A percentile compares a stretch with the other conserved stretches of the same genome.
Evolutionary conservation across 805 yeast genomes (phyloP).

Genomic region (Myxozyma vanderwaltii): DNA sequence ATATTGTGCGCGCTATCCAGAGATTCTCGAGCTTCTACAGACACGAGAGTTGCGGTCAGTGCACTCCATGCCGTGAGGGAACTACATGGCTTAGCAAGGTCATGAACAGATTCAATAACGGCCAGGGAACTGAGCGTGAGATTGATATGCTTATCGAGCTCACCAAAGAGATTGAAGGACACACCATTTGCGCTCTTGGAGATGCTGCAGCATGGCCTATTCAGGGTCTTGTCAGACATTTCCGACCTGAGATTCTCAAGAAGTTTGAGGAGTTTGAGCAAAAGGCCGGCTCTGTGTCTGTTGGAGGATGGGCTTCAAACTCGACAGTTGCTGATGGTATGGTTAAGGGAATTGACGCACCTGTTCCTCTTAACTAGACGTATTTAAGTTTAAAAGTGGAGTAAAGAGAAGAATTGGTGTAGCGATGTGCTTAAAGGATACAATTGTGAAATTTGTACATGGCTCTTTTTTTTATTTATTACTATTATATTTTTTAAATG

Average conservation of each 20-base stretch:
- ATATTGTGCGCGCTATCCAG: conserved; percentile 82
- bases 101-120: conserved; percentile 78
- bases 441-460: no score
- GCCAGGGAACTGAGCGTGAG: conserved; percentile 79
- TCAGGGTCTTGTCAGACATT: conserved; percentile 82
- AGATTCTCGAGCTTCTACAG: conserved; percentile 81
- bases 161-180: conserved; percentile 86
- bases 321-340: conserved; percentile 63
- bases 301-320: conserved; percentile 78
- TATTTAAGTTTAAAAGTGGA: not conserved
- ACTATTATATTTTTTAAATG: not conserved
- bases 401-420: no score
- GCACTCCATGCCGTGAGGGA: conserved; percentile 94
- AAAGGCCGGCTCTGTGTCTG: conserved; percentile 52
- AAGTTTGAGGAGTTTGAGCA: conserved; percentile 66
- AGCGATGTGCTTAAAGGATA: no score
- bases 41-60: conserved; percentile 93
- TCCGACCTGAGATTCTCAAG: conserved; percentile 79
- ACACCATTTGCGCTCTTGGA: conserved; percentile 88
- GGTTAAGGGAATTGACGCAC: conserved; percentile 52
- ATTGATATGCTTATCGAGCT: conserved; percentile 84
- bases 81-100: conserved; percentile 81
- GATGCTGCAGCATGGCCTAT: conserved; percentile 95
- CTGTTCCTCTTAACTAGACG: conserved; percentile 35
- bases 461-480: not conserved